These are phyloP conservation scores for Apocynum venetum DNA, from an alignment of 257 asterid genomes.

Conservation along the genomic window DNA sequence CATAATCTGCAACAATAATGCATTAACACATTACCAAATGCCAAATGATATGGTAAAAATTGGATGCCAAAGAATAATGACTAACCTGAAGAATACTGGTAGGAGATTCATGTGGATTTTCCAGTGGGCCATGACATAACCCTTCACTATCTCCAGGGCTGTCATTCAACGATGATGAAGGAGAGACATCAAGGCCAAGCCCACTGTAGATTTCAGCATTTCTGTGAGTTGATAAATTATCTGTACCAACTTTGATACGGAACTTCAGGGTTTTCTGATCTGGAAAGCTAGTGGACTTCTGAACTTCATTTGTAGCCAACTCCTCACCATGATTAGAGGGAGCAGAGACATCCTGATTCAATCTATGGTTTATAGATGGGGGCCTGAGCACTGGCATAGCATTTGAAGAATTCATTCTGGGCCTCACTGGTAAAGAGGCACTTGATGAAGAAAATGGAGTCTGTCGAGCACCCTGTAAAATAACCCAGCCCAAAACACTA, in stretches of 20 bases:
- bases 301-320: constrained; percentile 39
- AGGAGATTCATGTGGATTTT: constrained; percentile 67
- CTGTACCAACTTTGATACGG: constrained; percentile 83
- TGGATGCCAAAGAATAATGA: constrained; percentile 18
- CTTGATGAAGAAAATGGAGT: constrained; percentile 47
- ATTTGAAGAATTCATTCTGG: constrained; percentile 35
- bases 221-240: constrained; percentile 60
- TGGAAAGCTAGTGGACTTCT: constrained; percentile 40
- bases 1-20: constrained; percentile 67
- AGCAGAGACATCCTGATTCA: constrained; percentile 24
- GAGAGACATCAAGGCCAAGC: constrained; percentile 88
- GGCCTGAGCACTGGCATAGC: constrained; percentile 12
- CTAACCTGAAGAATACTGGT: constrained; percentile 90
- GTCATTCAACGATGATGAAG: constrained; percentile 81
- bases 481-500: constrained; percentile 31
- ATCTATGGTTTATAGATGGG: constrained; percentile 13
- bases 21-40: constrained; percentile 15
- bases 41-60: background rate
- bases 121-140: constrained; percentile 34
- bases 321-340: constrained; percentile 43
- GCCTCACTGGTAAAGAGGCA: constrained; percentile 49
- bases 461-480: constrained; percentile 61
- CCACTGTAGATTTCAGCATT: constrained; percentile 91
- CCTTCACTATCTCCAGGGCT: constrained; percentile 62
- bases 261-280: constrained; percentile 75